A percentile compares a stretch with the other conserved stretches of the same genome.
These are phyloP conservation scores for Rhodotorula taiwanensis DNA, from an alignment of 768 basidiomycete genomes.

Conservation along the genomic window DNA sequence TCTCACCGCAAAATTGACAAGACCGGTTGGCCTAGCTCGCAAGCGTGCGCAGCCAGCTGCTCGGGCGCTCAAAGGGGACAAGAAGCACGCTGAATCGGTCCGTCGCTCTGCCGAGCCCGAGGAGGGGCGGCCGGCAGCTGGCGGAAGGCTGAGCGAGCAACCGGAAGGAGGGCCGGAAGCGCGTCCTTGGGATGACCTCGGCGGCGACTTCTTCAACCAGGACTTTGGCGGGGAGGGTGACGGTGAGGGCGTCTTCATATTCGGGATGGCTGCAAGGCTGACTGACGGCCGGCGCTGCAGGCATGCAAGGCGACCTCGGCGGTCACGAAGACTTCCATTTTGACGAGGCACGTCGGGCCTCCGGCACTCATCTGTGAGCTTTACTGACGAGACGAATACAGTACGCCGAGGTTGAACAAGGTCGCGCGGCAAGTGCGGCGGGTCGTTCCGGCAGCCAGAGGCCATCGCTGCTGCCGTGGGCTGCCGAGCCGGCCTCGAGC, in stretches of 20 bases:
- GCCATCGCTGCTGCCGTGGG: constrained; percentile 20
- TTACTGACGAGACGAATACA: too few relatives aligned
- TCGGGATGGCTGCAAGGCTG: too few relatives aligned
- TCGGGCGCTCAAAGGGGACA: too few relatives aligned
- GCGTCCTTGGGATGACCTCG: not conserved
- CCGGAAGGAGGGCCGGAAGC: not conserved
- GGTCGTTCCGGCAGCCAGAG: constrained; percentile 3
- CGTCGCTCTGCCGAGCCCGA: not conserved
- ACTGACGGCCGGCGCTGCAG: not conserved
- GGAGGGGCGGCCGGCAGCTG: not conserved
- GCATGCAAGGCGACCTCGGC: not conserved
- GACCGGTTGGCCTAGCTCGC: too few relatives aligned
- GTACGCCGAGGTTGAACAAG: constrained; percentile 27
- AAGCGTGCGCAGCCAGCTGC: too few relatives aligned
- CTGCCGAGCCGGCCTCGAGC: constrained; percentile 18
- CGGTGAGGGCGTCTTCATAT: too few relatives aligned
- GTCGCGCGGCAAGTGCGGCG: constrained; percentile 1
- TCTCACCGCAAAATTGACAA: not conserved
- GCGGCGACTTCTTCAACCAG: constrained; percentile 3
- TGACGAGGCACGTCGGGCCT: not conserved
- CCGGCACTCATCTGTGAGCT: not conserved
- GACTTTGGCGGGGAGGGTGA: constrained; percentile 18
- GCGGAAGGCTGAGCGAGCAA: constrained; percentile 6
- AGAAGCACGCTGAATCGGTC: not conserved
- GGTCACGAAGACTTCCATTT: constrained; percentile 9